phyloP scores from a whole-genome alignment of 768 basidiomycete genomes.

The Multifurca ochricompacta region DNA sequence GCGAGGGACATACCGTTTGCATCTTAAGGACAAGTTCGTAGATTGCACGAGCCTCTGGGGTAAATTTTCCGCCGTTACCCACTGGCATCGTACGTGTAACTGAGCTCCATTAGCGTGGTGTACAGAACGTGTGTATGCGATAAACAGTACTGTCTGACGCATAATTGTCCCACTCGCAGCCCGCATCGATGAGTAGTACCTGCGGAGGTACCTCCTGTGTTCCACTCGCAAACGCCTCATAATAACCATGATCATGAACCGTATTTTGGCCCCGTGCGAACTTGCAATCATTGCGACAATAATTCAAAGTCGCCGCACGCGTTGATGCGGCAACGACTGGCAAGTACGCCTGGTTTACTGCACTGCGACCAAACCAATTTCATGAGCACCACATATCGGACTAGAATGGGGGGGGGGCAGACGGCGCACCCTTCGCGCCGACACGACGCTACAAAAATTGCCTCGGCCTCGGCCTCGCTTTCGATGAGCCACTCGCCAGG shows the following conservation, averaged over 20 bases:
- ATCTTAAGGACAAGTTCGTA: conserved; percentile 85
- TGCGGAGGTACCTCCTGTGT: conserved; percentile 46
- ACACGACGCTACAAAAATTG: conserved; percentile 86
- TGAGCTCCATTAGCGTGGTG: conserved; percentile 28
- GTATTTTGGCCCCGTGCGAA: conserved; percentile 78
- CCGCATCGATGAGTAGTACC: conserved; percentile 88
- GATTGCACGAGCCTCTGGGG: conserved; percentile 69
- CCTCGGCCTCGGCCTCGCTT: conserved; percentile 91
- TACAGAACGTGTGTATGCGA: background rate
- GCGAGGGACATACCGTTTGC: conserved; percentile 56
- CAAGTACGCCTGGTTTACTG: conserved; percentile 82
- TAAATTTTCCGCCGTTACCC: conserved; percentile 91
- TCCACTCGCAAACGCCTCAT: conserved; percentile 37
- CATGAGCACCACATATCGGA: background rate
- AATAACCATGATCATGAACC: conserved; percentile 48
- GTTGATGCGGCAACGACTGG: conserved; percentile 88
- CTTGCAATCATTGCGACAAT: conserved; percentile 86
- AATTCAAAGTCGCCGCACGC: conserved; percentile 86
- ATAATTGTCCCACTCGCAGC: conserved; percentile 79
- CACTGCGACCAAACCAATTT: conserved; percentile 33
- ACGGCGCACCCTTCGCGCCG: conserved; percentile 70
- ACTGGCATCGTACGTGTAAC: conserved; percentile 77
- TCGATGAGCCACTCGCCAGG: conserved; percentile 84
- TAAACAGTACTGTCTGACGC: conserved; percentile 45
- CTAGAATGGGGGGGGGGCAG: background rate